Evolutionary conservation across 768 basidiomycete genomes (phyloP), one percentile per base, ranked within the genome.

Genomic region (Chalciporus pseudorubinellus): DNA sequence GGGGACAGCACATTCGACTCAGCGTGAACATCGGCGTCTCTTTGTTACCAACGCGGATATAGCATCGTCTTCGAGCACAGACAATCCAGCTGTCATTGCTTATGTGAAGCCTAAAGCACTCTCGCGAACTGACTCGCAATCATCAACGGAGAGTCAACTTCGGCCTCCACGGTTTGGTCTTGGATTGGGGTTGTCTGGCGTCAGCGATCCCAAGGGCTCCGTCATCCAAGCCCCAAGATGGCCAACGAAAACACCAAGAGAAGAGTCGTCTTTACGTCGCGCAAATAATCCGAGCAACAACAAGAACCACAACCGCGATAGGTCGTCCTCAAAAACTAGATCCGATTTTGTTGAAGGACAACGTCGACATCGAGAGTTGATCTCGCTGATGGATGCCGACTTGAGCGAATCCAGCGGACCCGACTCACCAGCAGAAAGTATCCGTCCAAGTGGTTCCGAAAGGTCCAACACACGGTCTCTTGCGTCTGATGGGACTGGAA

Each of bases 31-130:
- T 44, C 71, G 77, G 5, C 77, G 71, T 38, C 62, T 79, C 16
- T 74, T 73, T 11, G 74, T 80, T 21, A 69, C 75, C 7, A 79
- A 78, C 50, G 72, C 74, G 1, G 72, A 73, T 39, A 69, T 74
- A 11, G 59, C 72, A n/a, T 63, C 72, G 3, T 74, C 77, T 9
- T 71, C 68, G 18, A 69, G 75, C 42, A 76, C 75, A 3, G 77
- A 74, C 22, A 70, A 70, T 41, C 75, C 75, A 14, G 53, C 44
- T 4, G 45, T 48, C 6, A 39, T 53, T 34, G 34, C 24, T 21
- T 53, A 40, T 51, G 14, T 49, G 9, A 69, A 59, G 40, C 39
- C 50, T 14, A 62, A 59, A 14, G 13, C 42, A 4, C 46, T 58
- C 3, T 16, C 50, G 1, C 59, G 67, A 21, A 42, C 62, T 1